These are phyloP conservation scores for Saccharomycopsis sp. DNA, from an alignment of 805 yeast species.

Conservation along the genomic window DNA sequence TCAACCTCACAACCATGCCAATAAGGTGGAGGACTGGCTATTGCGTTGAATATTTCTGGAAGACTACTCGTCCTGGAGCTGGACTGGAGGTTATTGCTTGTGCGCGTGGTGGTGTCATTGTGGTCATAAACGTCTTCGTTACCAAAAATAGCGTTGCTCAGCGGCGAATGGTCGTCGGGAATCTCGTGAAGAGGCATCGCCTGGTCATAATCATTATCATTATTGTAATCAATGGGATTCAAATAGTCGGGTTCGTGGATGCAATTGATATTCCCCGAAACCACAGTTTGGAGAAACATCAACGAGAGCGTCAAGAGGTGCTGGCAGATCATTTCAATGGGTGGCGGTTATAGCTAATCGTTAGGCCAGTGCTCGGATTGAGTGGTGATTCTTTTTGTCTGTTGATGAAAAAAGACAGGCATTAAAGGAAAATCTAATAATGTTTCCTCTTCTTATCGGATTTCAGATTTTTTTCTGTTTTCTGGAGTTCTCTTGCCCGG, in stretches of 20 bases:
- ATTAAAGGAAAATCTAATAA: neutral
- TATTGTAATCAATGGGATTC: neutral
- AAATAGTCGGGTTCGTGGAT: neutral
- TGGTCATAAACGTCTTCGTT: neutral
- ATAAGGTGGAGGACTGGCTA: conserved; percentile 1
- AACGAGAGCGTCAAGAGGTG: neutral
- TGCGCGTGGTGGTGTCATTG: neutral
- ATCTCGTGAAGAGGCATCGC: neutral
- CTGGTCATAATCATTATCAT: neutral
- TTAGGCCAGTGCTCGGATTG: neutral
- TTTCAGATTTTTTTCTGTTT: neutral
- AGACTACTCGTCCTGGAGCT: neutral
- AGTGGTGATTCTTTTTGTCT: neutral
- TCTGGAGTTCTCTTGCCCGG: neutral
- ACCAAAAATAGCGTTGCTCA: neutral
- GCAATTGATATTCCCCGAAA: neutral
- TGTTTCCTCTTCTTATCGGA: neutral
- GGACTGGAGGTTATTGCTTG: neutral
- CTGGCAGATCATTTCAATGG: neutral
- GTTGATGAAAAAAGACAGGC: neutral
- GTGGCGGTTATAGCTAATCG: neutral
- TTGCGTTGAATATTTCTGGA: neutral
- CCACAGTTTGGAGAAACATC: neutral
- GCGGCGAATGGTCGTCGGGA: neutral
- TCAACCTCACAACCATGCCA: conserved; percentile 20